Base-by-base conservation (phyloP, 805 yeast genomes). In the Metschnikowia colocasiae region DNA sequence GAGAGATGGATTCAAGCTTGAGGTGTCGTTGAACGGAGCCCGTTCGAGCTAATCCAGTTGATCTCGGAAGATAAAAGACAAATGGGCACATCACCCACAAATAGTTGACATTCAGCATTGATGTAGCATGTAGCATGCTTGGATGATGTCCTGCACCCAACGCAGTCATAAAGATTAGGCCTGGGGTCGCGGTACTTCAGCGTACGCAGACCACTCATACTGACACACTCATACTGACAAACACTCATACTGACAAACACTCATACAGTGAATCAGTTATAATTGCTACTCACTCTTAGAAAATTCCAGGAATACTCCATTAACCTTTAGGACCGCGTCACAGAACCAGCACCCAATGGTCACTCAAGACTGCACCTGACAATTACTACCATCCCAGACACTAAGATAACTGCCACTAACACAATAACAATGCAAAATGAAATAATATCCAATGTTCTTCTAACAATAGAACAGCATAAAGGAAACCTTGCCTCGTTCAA, bases 1-100 rank as follows among this genome's bases (percentile, higher is more conserved):
- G 26, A 67, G 63, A 31, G 69, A 69, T 39, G 75, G 75, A 1
- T 61, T 71, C 40, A 71, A 66, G 53, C 65, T 72, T 48, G 59
- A 65, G 30, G 59, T 71, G 20, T 61, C 73, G 5, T 60, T 72
- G 35, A 36, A 31, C 27, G 47, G 43, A 18, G 43, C 36, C 27
- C 37, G 36, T 6, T 40, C 43, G 7, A 39, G 42, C 26, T 39
- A 22, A 31, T n/a, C 18, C n/a, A 3, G n/a, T 10, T 27, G 30
- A 8, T 27, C 30, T 27, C n/a, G n/a, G n/a, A n/a, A n/a, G n/a
- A n/a, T n/a, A n/a, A n/a, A n/a, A n/a, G n/a, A n/a, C n/a, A n/a
- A n/a, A n/a, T n/a, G n/a, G n/a, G n/a, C n/a, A n/a, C n/a, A n/a
- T n/a, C n/a, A n/a, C n/a, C n/a, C n/a, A n/a, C n/a, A n/a, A n/a